Percentiles rank a stretch among this genome's conserved stretches.
Evolutionary conservation across 2,329 filamentous ascomycete species (phyloP).

Genomic region (Pestalotiopsis sp.): DNA sequence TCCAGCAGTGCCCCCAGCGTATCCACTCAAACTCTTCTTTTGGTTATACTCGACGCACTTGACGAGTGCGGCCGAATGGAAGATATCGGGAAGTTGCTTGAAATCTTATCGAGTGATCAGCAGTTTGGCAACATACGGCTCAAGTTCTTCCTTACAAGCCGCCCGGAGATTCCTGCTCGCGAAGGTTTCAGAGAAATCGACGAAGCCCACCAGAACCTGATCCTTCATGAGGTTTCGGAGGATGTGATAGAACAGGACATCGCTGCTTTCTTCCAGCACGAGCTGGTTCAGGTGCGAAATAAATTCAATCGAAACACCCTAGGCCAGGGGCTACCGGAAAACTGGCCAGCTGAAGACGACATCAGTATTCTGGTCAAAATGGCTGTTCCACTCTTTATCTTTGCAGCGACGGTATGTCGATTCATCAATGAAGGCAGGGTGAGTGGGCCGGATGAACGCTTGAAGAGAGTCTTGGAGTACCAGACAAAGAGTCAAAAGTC

Average conservation of each 20-base stretch:
- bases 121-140: constrained; percentile 15
- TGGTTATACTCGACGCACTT: constrained; percentile 36
- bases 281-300: constrained; percentile 30
- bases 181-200: constrained; percentile 32
- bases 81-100: constrained; percentile 30
- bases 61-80: constrained; percentile 34
- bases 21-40: background rate
- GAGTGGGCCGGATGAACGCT: background rate
- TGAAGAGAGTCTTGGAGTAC: background rate
- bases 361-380: constrained; percentile 16
- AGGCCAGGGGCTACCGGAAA: constrained; percentile 16
- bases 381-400: constrained; percentile 38
- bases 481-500: background rate
- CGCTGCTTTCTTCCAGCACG: constrained; percentile 27
- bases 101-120: constrained; percentile 21
- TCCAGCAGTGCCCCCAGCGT: background rate
- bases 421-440: constrained; percentile 24
- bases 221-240: constrained; percentile 37
- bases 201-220: constrained; percentile 27
- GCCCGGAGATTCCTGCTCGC: constrained; percentile 38
- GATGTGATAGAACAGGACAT: constrained; percentile 38
- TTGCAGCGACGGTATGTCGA: constrained; percentile 33
- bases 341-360: background rate
- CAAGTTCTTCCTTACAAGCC: constrained; percentile 40
- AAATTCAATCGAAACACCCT: constrained; percentile 17